Evolutionary conservation across 352 stramenopile genomes (phyloP), one percentile per base, ranked within the genome.

Genomic region (Poterioochromonas sp.): DNA sequence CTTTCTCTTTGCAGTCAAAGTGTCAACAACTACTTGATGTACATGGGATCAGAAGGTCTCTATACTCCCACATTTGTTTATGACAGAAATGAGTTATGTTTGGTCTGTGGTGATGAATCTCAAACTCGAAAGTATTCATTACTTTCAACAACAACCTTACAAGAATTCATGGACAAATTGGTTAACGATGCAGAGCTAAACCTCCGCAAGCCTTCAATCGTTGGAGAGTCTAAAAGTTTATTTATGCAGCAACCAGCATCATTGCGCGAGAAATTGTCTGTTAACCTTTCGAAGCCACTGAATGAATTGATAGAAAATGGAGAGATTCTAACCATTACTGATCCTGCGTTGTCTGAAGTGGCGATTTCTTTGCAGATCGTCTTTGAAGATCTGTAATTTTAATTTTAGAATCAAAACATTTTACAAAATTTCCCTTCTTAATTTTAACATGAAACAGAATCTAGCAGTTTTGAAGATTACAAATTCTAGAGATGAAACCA

Each of bases 1-100:
- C 87, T 98, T 80, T 96, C 92, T 34, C 98, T 96, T 86, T 93
- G 86, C 80, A 95, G 88, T 54, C 93, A 98, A 80, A 90, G 90
- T 37, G 90, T 99, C 81, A 98, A 99, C 84, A 98, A 94, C 54
- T 98, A 98, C 83, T 94, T 97, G 86, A 98, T 98, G 93, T 96
- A 98, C 83, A 96, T 97, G 90, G 95, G 95, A 3, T 87, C 88
- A 8, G 90, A 91, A 26, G 92, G 93, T 41, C 91, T 97, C 81
- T 97, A 98, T 85, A 92, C 88, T 73, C 92, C 97, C 84, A 97
- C 93, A 32, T 98, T 98, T 84, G 88, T 94, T 60, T 98, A 98
- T 83, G 90, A 97, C 80, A 88, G 91, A 76, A 97, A 96, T 77
- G 37, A 41, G 12, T 87, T 91, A 77, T 95, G 90, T 70, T 84